Evolutionary conservation across 2,329 filamentous ascomycete species (phyloP), one percentile per base, ranked within the genome.

Genomic region (Aspergillus novofumigatus): DNA sequence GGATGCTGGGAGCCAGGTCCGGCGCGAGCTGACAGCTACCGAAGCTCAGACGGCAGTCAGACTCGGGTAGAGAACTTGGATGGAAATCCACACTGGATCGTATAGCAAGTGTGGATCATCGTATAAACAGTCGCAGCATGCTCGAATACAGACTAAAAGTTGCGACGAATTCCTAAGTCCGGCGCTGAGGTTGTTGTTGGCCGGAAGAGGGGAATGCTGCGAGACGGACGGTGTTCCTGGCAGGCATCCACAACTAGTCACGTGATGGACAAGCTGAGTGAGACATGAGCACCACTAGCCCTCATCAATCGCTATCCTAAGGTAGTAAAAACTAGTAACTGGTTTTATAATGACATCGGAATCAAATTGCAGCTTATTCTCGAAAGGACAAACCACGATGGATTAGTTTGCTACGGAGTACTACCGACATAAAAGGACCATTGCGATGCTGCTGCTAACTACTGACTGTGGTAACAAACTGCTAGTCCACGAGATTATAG

Each of bases 81-180:
- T 60, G 55, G 53, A 58, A 61, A 63, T 67, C 65, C 63, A 62
- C 64, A 42, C 35, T 48, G 60, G 55, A 56, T 54, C 63, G 49
- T 53, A 52, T 52, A 54, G 49, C 54, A 28, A 63, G 53, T 52
- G 50, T 63, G 51, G 58, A 59, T 67, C 71, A 73, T 73, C 58
- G 63, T 70, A 69, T 51, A 61, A 51, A 53, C 58, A 58, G 58
- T 59, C 57, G 57, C 59, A 59, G 60, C 62, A 71, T 67, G 50
- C 35, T 63, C 62, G 48, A 53, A 53, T 53, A 54, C 54, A 45
- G 56, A 52, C 45, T 63, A 49, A 58, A 59, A 52, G 53, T 59
- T 57, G 57, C 51, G 54, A 60, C 63, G 61, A 57, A 55, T 61
- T 23, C 17, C 56, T 54, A 59, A 51, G 50, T 23, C 44, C 41